These are phyloP conservation scores for Opeltia flavorubescens DNA, from an alignment of 495 filamentous ascomycete genomes.

Conservation along the genomic window DNA sequence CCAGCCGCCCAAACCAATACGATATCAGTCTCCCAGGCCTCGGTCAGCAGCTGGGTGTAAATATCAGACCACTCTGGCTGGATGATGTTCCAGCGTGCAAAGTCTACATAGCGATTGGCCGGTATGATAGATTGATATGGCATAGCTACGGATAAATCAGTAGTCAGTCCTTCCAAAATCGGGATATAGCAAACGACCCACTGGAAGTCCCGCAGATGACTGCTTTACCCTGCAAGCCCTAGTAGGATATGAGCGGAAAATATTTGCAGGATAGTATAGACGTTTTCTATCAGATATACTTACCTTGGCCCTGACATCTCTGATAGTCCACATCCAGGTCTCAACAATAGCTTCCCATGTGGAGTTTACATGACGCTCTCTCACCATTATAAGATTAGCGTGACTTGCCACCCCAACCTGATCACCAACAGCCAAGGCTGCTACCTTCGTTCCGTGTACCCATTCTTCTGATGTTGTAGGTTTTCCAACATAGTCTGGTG, in stretches of 20 bases:
- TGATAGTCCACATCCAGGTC: neutral
- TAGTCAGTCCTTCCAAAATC: too few species aligned
- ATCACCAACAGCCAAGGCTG: neutral
- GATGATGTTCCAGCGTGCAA: neutral
- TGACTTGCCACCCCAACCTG: neutral
- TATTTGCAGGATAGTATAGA: too few species aligned
- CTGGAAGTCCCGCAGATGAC: neutral
- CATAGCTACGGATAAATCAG: neutral
- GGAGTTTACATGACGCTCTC: neutral
- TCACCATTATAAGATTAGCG: neutral
- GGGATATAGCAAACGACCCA: too few species aligned
- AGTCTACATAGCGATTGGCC: neutral
- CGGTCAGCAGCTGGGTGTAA: neutral
- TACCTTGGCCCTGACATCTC: too few species aligned
- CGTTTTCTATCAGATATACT: too few species aligned
- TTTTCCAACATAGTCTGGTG: too few species aligned
- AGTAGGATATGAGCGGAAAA: too few species aligned
- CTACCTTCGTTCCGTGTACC: too few species aligned
- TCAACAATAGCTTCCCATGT: too few species aligned
- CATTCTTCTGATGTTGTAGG: too few species aligned
- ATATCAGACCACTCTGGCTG: neutral
- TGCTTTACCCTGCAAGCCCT: neutral
- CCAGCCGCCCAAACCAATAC: neutral
- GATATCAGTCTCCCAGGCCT: neutral
- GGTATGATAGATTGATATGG: neutral